A percentile compares a stretch with the other conserved stretches of the same genome.
These are phyloP conservation scores for Lignosus rhinocerotis DNA, from an alignment of 1,284 basidiomycete species.

Conservation along the genomic window DNA sequence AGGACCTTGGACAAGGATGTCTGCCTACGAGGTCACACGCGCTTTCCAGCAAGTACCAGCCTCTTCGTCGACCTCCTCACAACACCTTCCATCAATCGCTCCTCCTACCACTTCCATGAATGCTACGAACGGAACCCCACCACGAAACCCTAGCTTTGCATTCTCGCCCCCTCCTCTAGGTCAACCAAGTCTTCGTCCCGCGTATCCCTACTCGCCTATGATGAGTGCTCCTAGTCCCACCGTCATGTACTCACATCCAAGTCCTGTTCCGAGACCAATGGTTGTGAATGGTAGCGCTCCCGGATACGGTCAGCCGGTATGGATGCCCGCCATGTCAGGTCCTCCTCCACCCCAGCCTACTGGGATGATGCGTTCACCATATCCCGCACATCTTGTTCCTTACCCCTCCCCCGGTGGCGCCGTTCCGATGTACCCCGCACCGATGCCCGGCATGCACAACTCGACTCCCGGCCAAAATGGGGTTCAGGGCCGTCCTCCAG, in stretches of 20 bases:
- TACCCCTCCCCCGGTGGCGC: constrained; percentile 56
- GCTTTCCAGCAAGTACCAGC: constrained; percentile 80
- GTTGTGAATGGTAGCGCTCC: constrained; percentile 58
- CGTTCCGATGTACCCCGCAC: constrained; percentile 48
- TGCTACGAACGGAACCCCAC: constrained; percentile 37
- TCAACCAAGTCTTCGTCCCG: constrained; percentile 45
- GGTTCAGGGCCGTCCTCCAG: constrained; percentile 46
- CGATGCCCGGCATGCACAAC: constrained; percentile 44
- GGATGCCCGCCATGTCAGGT: constrained; percentile 54
- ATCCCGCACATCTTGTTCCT: constrained; percentile 60
- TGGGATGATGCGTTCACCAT: constrained; percentile 65
- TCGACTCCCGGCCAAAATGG: constrained; percentile 45
- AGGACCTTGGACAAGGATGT: constrained; percentile 68
- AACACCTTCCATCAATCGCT: constrained; percentile 48
- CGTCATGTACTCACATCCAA: constrained; percentile 62
- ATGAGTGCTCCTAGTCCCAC: constrained; percentile 63
- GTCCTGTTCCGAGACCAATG: constrained; percentile 62
- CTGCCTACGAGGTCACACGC: constrained; percentile 74
- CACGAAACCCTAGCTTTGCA: constrained; percentile 38
- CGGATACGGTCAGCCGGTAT: constrained; percentile 61
- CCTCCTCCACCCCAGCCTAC: constrained; percentile 47
- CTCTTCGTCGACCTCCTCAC: constrained; percentile 45
- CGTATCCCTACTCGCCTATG: constrained; percentile 68
- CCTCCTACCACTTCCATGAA: constrained; percentile 28
- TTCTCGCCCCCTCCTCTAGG: constrained; percentile 39